These are phyloP conservation scores for Alternaria angustiovoidea DNA, from an alignment of 2,329 filamentous ascomycete genomes.

Conservation along the genomic window DNA sequence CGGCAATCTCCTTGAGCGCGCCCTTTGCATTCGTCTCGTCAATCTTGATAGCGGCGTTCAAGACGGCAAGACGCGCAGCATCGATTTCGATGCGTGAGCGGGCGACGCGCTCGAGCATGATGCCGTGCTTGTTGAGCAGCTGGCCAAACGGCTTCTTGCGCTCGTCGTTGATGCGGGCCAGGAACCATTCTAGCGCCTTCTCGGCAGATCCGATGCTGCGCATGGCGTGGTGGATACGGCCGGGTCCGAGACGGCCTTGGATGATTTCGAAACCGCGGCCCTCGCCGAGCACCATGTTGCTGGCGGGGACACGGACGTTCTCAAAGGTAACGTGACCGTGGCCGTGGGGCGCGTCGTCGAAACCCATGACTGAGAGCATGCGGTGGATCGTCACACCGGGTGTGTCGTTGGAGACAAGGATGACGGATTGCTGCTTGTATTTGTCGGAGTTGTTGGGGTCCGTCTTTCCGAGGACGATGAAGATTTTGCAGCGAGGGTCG, in stretches of 20 bases:
- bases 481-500: conserved; percentile 89
- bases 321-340: conserved; percentile 92
- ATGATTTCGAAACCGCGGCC: conserved; percentile 98
- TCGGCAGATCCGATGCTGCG: conserved; percentile 90
- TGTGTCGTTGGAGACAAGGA: conserved; percentile 82
- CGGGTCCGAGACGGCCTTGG: conserved; percentile 92
- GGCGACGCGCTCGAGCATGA: conserved; percentile 94
- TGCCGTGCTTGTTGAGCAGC: conserved; percentile 84
- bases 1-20: conserved; percentile 89
- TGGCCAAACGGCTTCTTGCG: conserved; percentile 91
- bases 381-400: conserved; percentile 91
- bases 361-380: conserved; percentile 94
- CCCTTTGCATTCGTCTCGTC: conserved; percentile 88
- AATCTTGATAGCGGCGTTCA: conserved; percentile 95
- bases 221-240: conserved; percentile 98
- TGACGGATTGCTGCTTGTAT: conserved; percentile 92
- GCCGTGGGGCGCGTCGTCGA: conserved; percentile 97
- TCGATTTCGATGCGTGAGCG: conserved; percentile 94
- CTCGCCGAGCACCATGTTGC: conserved; percentile 88
- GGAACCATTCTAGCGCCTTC: conserved; percentile 90
- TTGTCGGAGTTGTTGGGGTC: conserved; percentile 76
- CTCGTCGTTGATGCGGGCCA: conserved; percentile 92
- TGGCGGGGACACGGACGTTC: conserved; percentile 85
- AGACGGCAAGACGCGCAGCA: conserved; percentile 84
- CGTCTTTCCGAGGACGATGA: conserved; percentile 96